phyloP scores from a whole-genome alignment of 2,329 filamentous ascomycete genomes.

The Ascochyta viciae-villosae region DNA sequence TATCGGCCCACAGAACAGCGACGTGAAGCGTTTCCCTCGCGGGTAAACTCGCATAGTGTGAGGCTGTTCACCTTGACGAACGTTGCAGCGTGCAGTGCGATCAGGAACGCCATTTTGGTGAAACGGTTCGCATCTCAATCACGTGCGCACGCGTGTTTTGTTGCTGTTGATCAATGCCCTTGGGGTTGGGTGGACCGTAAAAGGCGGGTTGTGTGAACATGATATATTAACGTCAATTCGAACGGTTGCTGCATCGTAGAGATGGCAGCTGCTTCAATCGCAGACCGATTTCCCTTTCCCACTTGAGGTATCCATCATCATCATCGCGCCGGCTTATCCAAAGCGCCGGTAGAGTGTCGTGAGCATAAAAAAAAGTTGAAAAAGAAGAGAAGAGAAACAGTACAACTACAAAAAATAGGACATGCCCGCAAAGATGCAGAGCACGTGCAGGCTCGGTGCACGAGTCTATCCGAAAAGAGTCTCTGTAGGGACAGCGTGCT shows the following conservation, averaged over 20 bases:
- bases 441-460: neutral
- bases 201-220: slow-evolving; percentile 1
- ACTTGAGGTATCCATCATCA: slow-evolving; percentile 19
- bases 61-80: neutral
- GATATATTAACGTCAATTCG: slow-evolving; percentile 7
- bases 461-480: neutral
- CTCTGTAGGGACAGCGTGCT: slow-evolving; percentile 14
- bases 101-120: neutral
- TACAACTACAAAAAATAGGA: slow-evolving; percentile 21
- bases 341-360: slow-evolving; percentile 4
- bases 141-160: neutral
- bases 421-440: slow-evolving; percentile 11
- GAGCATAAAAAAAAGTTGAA: slow-evolving; percentile 1
- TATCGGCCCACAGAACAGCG: neutral
- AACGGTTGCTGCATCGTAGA: neutral
- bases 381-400: slow-evolving; percentile 10
- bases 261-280: neutral
- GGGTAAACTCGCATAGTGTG: neutral
- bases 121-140: neutral
- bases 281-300: neutral
- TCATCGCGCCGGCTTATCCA: slow-evolving; percentile 12
- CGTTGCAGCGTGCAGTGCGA: neutral
- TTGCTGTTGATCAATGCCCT: neutral
- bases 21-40: neutral
- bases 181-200: neutral